A percentile compares a stretch with the other conserved stretches of the same genome.
Conservation (phyloP, 257 asterid species). For the Linderniella brevidens region DNA sequence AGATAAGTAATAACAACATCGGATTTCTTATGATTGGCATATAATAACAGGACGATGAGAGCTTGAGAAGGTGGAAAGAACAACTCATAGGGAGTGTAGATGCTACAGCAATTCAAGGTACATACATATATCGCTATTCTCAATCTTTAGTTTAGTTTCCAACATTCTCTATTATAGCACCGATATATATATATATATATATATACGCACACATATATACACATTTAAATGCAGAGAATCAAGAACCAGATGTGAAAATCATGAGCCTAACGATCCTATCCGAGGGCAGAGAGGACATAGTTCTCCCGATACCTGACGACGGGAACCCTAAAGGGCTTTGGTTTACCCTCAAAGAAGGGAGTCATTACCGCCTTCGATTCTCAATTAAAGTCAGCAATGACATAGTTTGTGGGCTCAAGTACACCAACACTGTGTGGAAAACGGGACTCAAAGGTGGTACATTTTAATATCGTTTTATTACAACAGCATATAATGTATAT, state of each 20-base stretch:
- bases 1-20: too few relatives aligned
- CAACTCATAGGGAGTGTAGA: slow-evolving; percentile 33
- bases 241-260: slow-evolving; percentile 35
- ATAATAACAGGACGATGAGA: slow-evolving; percentile 27
- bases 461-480: background rate
- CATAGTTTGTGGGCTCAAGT: slow-evolving; percentile 39
- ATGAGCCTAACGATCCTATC: slow-evolving; percentile 25
- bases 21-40: too few relatives aligned
- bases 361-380: slow-evolving; percentile 22
- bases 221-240: slow-evolving; percentile 17
- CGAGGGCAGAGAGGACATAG: slow-evolving; percentile 15
- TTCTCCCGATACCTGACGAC: slow-evolving; percentile 23
- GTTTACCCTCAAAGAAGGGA: slow-evolving; percentile 41
- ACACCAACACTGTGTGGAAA: slow-evolving; percentile 35
- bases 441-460: slow-evolving; percentile 33
- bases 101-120: slow-evolving; percentile 27
- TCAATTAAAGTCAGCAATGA: slow-evolving; percentile 29
- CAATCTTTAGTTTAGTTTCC: background rate
- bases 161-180: too few relatives aligned
- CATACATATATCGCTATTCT: background rate
- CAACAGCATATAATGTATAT: background rate
- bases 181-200: too few relatives aligned
- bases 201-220: background rate
- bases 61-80: slow-evolving; percentile 43
- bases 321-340: slow-evolving; percentile 35